Conservation (phyloP, 139 green algal genomes). For the Pedinophyceae sp. region DNA sequence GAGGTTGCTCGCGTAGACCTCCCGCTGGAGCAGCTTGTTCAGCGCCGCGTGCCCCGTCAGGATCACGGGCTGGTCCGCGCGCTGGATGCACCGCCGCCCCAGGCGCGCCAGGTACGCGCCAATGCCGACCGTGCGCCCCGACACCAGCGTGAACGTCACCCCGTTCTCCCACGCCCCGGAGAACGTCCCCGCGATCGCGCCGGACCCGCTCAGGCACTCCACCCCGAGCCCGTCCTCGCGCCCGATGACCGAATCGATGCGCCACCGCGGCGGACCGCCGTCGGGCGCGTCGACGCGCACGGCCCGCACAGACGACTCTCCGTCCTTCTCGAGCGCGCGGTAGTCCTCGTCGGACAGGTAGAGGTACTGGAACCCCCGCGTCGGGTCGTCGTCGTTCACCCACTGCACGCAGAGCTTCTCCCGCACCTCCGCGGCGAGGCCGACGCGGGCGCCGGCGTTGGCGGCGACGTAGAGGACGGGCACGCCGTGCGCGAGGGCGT, state of each 20-base stretch:
- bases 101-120: constrained; percentile 93
- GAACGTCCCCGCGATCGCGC: constrained; percentile 72
- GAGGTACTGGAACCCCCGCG: constrained; percentile 77
- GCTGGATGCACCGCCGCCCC: constrained; percentile 74
- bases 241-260: constrained; percentile 78
- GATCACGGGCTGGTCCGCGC: constrained; percentile 91
- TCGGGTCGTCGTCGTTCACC: constrained; percentile 38
- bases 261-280: constrained; percentile 29
- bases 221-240: constrained; percentile 88
- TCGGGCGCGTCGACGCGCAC: constrained; percentile 3
- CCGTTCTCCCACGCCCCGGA: constrained; percentile 58
- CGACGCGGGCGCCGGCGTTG: constrained; percentile 83
- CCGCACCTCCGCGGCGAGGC: constrained; percentile 77
- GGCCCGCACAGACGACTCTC: background rate
- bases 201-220: constrained; percentile 90
- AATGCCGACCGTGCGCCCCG: constrained; percentile 88
- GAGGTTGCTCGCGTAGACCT: constrained; percentile 92
- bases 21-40: constrained; percentile 91
- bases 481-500: constrained; percentile 54
- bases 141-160: constrained; percentile 87
- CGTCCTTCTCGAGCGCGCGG: constrained; percentile 9
- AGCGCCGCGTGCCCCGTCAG: constrained; percentile 92
- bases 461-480: constrained; percentile 90
- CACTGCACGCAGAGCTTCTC: constrained; percentile 31
- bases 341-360: constrained; percentile 82